Evolutionary conservation across 2,329 filamentous ascomycete species (phyloP).

Genomic region (Botryosphaeria dothidea): DNA sequence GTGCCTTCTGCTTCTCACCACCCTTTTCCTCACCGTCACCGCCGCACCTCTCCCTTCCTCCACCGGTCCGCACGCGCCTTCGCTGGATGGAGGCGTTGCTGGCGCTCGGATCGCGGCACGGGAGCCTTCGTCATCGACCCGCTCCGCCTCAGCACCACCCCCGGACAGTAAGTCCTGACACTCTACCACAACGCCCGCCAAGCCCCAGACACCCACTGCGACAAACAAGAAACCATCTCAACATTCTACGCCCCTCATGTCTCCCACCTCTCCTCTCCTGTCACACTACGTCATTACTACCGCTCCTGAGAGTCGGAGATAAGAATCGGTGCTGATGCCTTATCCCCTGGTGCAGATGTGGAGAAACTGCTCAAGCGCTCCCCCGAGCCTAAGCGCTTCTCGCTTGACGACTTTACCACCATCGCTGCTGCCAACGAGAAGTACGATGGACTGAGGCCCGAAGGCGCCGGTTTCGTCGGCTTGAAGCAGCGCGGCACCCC

Average conservation of each 20-base stretch:
- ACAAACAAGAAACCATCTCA: background rate
- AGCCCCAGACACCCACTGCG: background rate
- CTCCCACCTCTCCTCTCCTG: too few species aligned
- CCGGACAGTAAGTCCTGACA: background rate
- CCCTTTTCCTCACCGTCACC: background rate
- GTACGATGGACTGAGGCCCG: constrained; percentile 2
- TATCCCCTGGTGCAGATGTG: background rate
- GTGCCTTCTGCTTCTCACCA: background rate
- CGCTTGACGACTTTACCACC: constrained; percentile 13
- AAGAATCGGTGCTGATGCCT: background rate
- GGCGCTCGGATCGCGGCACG: constrained; percentile 12
- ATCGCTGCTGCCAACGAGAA: constrained; percentile 8
- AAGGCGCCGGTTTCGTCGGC: constrained; percentile 6
- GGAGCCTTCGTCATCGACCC: constrained; percentile 8
- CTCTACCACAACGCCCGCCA: background rate
- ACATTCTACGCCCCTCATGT: background rate
- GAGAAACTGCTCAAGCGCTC: background rate
- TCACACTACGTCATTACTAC: background rate
- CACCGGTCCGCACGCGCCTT: background rate
- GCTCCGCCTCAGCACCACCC: background rate
- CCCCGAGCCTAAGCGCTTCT: constrained; percentile 1
- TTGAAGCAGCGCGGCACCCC: background rate
- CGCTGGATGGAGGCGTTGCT: background rate
- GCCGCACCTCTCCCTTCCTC: background rate
- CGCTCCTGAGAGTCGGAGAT: background rate